Conservation (phyloP, 805 yeast species). For the Wickerhamiella kurtzmanii region DNA sequence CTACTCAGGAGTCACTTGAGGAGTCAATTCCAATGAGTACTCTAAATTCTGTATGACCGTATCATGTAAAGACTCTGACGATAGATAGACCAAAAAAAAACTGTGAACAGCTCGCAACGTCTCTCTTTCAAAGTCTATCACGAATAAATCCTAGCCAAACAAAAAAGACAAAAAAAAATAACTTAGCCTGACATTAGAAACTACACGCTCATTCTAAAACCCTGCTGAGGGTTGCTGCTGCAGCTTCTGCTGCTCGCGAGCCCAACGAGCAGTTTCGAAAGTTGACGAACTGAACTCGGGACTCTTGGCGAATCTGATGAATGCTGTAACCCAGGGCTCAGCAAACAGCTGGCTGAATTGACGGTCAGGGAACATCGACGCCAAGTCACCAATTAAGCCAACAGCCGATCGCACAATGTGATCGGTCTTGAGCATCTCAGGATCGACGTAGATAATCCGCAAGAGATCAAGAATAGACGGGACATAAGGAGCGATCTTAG, state of each 20-base stretch:
- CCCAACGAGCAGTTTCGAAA: conserved; percentile 94
- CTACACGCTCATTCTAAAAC: neutral
- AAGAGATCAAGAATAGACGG: conserved; percentile 61
- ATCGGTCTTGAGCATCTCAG: conserved; percentile 45
- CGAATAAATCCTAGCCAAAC: too few relatives aligned
- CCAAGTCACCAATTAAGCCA: conserved; percentile 87
- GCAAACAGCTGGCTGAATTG: conserved; percentile 51
- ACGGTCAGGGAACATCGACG: conserved; percentile 72
- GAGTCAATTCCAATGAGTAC: neutral
- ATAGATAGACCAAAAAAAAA: too few relatives aligned
- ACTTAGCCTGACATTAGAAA: neutral
- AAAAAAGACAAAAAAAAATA: neutral
- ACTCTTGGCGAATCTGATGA: conserved; percentile 62
- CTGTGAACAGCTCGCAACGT: too few relatives aligned
- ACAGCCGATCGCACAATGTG: conserved; percentile 68
- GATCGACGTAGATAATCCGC: conserved; percentile 44
- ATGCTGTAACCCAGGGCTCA: conserved; percentile 67
- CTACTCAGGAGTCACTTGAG: neutral
- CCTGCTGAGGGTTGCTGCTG: conserved; percentile 15
- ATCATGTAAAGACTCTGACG: too few relatives aligned
- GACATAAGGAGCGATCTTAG: conserved; percentile 49
- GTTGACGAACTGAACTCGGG: conserved; percentile 50
- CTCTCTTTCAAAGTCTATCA: too few relatives aligned
- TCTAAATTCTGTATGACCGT: neutral
- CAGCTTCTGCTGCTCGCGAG: conserved; percentile 67